Base-by-base conservation (phyloP, 1,139 yeast species). In the Suhomyces terraborum region DNA sequence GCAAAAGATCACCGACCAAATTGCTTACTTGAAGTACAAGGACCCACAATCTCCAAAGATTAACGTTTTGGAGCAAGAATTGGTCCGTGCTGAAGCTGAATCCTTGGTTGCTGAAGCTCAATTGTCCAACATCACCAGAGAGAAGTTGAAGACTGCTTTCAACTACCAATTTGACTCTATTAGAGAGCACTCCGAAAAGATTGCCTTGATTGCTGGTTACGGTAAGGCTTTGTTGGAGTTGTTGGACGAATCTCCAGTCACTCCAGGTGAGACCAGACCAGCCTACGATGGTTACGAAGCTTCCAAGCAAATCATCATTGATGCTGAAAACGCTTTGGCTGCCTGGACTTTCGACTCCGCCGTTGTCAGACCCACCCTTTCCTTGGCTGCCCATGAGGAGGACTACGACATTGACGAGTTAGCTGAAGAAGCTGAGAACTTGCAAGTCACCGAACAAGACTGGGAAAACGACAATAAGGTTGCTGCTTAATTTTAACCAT, bases 191-290 rank as follows among this genome's bases (percentile, higher is more conserved):
- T 81, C 93, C 54, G 95, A 86, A 69, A 86, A 86, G 68, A 79
- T 82, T 60, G 93, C 94, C 47, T 75, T 86, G 56, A 84, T 86
- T 68, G 93, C 94, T 50, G 93, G 94, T 56, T 85, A 86, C 71
- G 95, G 94, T 72, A 85, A 86, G 69, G 94, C 93, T 27, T 67
- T 86, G 49, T 74, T 86, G 64, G 93, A 85, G 69, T 75, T 86
- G 59, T 75, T 87, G 62, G 95, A 86, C 62, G 94, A 85, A 61
- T 71, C 87, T 49, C 88, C 94, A 49, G 93, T 86, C 42, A 84
- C 94, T 51, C 95, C 95, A 44, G 95, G 95, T 71, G 95, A 87
- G 70, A 82, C 89, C 46, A 83, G 93, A 81, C 85, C 89, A 38
- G 85, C 89, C 44, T 85, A 85, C 66, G 94, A 85, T 58, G 94